Conservation (phyloP, 352 stramenopile genomes). For the Pseudoperonospora humuli region DNA sequence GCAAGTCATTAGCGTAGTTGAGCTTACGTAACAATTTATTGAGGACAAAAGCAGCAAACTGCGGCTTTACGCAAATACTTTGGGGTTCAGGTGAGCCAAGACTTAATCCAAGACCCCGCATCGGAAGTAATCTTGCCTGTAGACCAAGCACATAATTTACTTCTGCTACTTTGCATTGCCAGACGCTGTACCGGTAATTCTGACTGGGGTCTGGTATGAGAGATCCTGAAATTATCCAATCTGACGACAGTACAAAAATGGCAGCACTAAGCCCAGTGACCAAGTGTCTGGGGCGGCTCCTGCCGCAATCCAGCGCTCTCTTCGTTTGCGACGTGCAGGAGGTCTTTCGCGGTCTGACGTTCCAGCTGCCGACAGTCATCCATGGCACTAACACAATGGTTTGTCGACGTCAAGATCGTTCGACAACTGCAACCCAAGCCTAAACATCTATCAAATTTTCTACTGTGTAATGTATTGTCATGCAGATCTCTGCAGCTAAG, state of each 20-base stretch:
- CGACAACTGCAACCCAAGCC: too few species aligned
- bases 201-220: too few species aligned
- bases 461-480: background rate
- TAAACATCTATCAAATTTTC: background rate
- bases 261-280: conserved; percentile 17
- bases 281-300: conserved; percentile 42
- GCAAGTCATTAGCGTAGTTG: conserved; percentile 89
- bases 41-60: conserved; percentile 96
- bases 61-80: conserved; percentile 93
- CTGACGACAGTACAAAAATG: conserved; percentile 8
- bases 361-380: conserved; percentile 89
- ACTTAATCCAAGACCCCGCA: too few species aligned
- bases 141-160: too few species aligned
- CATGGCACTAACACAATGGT: conserved; percentile 61
- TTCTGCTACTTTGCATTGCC: too few species aligned
- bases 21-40: conserved; percentile 90
- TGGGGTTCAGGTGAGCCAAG: too few species aligned
- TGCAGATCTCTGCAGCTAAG: conserved; percentile 52
- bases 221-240: too few species aligned
- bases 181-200: too few species aligned
- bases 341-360: conserved; percentile 91
- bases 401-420: background rate
- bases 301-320: conserved; percentile 72
- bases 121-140: too few species aligned
- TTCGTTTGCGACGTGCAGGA: conserved; percentile 97